Conservation (phyloP, 2,329 filamentous ascomycete genomes). For the Xylariomycetidae sp. region DNA sequence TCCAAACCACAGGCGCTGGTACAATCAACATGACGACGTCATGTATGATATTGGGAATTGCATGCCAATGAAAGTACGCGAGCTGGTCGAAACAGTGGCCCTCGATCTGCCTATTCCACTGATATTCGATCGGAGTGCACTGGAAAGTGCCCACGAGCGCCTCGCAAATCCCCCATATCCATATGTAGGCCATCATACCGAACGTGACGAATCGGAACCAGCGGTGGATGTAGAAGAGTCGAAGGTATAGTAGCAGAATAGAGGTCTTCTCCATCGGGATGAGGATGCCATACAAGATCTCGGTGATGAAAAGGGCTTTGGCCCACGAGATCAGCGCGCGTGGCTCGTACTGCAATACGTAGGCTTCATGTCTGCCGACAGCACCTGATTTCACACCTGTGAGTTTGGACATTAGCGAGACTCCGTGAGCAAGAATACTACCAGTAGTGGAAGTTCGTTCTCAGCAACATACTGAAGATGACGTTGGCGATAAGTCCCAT, state of each 20-base stretch:
- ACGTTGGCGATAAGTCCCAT: constrained; percentile 9
- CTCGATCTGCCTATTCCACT: constrained; percentile 8
- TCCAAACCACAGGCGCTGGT: constrained; percentile 10
- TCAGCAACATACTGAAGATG: constrained; percentile 8
- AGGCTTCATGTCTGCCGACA: constrained; percentile 9
- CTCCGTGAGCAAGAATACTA: too few relatives aligned
- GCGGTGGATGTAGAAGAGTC: constrained; percentile 10
- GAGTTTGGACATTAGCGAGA: constrained; percentile 1
- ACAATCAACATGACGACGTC: constrained; percentile 13
- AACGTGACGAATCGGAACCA: constrained; percentile 11
- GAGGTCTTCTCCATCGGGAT: constrained; percentile 12
- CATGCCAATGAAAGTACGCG: constrained; percentile 6
- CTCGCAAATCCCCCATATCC: constrained; percentile 10
- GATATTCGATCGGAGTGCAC: constrained; percentile 7
- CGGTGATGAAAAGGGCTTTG: constrained; percentile 8
- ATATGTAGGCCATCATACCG: constrained; percentile 11
- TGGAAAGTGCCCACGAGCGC: constrained; percentile 8
- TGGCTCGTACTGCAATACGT: constrained; percentile 5
- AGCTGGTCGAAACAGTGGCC: constrained; percentile 7
- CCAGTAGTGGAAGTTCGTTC: background rate
- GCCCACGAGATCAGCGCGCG: constrained; percentile 4
- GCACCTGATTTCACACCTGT: constrained; percentile 9
- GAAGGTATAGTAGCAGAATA: constrained; percentile 12
- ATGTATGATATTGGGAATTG: constrained; percentile 11
- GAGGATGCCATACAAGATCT: constrained; percentile 9